Conservation (phyloP, 257 asterid species). For the Misopates orontium region DNA sequence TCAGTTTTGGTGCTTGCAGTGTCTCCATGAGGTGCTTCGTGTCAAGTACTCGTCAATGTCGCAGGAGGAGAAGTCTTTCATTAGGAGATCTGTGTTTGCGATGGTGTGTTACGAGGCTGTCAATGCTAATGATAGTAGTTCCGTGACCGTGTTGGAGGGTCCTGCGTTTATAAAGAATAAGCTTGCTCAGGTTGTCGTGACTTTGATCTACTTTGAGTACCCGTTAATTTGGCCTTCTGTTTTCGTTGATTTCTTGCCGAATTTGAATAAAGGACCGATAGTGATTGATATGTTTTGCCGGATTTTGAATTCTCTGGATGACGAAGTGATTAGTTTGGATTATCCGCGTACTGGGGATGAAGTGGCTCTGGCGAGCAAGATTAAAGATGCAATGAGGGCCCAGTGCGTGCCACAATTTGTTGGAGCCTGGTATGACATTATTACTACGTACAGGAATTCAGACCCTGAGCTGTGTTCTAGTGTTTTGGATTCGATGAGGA, state of each 20-base stretch:
- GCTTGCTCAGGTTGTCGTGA: conserved; percentile 94
- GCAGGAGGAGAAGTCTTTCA: conserved; percentile 65
- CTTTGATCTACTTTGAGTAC: conserved; percentile 75
- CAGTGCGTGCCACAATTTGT: conserved; percentile 88
- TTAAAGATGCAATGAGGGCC: conserved; percentile 91
- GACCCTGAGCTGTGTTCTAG: conserved; percentile 66
- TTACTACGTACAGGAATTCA: conserved; percentile 59
- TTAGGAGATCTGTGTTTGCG: conserved; percentile 70
- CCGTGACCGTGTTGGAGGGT: conserved; percentile 61
- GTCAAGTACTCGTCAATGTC: conserved; percentile 64
- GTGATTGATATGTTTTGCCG: conserved; percentile 97
- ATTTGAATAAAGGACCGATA: conserved; percentile 65
- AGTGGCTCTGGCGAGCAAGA: conserved; percentile 60
- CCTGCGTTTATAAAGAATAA: conserved; percentile 84
- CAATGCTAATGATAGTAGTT: conserved; percentile 49
- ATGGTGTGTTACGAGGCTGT: conserved; percentile 64
- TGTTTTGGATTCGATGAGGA: conserved; percentile 73
- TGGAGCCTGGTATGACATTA: conserved; percentile 72
- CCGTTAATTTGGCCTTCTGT: conserved; percentile 82
- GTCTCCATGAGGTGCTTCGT: conserved; percentile 76
- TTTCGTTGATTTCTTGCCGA: conserved; percentile 74
- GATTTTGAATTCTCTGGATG: conserved; percentile 71
- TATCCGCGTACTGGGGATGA: conserved; percentile 75
- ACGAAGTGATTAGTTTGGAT: conserved; percentile 80
- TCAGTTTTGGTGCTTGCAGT: conserved; percentile 93